Conservation (phyloP, 1,284 basidiomycete species). For the Volvariella volvacea region DNA sequence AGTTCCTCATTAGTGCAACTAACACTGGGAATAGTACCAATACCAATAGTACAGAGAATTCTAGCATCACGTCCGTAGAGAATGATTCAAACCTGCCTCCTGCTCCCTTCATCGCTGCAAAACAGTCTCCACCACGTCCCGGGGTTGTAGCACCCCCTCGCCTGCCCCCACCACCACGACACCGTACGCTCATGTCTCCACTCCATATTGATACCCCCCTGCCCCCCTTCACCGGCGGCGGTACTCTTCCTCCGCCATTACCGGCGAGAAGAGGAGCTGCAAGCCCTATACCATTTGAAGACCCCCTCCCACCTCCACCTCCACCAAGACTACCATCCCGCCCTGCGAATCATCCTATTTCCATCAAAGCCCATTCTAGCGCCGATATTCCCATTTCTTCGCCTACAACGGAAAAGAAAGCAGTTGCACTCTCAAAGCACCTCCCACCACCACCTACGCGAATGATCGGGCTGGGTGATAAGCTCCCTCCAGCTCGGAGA, state of each 20-base stretch:
- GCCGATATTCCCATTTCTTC: no score
- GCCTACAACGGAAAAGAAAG: slow-evolving; percentile 34
- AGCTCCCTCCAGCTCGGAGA: slow-evolving; percentile 56
- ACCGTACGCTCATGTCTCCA: neutral
- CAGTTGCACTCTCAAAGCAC: slow-evolving; percentile 32
- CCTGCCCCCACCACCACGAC: slow-evolving; percentile 4
- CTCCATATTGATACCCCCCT: neutral
- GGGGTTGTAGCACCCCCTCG: slow-evolving; percentile 2
- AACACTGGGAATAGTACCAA: no score
- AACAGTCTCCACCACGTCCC: neutral
- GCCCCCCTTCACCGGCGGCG: no score
- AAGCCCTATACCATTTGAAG: slow-evolving; percentile 13
- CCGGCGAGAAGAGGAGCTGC: slow-evolving; percentile 5
- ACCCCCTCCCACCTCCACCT: slow-evolving; percentile 11
- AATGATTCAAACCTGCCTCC: neutral
- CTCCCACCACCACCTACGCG: slow-evolving; percentile 69
- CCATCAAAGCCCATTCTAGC: slow-evolving; percentile 2
- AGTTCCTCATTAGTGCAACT: no score
- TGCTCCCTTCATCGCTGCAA: neutral
- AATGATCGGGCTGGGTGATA: slow-evolving; percentile 60
- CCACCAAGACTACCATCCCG: slow-evolving; percentile 19
- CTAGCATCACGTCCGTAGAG: no score
- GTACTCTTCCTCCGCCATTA: slow-evolving; percentile 11
- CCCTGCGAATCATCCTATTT: slow-evolving; percentile 9
- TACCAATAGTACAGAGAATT: no score